Evolutionary conservation across 1,139 yeast species (phyloP).

Genomic region (Pichia sp.): DNA sequence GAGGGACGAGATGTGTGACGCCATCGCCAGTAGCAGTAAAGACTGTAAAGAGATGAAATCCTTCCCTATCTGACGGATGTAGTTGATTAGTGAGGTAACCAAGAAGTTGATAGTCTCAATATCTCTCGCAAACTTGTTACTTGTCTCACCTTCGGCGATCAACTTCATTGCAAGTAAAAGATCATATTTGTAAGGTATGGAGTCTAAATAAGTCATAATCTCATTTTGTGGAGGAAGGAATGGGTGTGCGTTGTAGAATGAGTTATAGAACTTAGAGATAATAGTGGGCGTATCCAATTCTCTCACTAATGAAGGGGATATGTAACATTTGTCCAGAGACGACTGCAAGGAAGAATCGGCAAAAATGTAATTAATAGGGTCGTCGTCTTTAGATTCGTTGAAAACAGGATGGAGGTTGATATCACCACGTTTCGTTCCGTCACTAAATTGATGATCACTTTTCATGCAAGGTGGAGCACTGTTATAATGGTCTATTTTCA

Average conservation of each 20-base stretch:
- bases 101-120: slow-evolving; percentile 32
- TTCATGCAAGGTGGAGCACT: slow-evolving; percentile 22
- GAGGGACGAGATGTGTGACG: slow-evolving; percentile 41
- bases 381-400: slow-evolving; percentile 23
- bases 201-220: slow-evolving; percentile 27
- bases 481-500: slow-evolving; percentile 19
- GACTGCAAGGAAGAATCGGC: slow-evolving; percentile 13
- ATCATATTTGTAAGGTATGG: slow-evolving; percentile 32
- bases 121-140: slow-evolving; percentile 28
- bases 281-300: slow-evolving; percentile 25
- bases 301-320: slow-evolving; percentile 23
- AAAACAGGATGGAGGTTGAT: slow-evolving; percentile 26
- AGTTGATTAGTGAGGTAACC: slow-evolving; percentile 31
- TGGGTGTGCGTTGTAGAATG: slow-evolving; percentile 39
- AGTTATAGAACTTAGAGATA: slow-evolving; percentile 31
- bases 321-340: slow-evolving; percentile 21
- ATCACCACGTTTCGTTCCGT: slow-evolving; percentile 1
- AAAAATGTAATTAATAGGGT: slow-evolving; percentile 19
- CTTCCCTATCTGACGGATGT: slow-evolving; percentile 31
- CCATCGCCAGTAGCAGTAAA: slow-evolving; percentile 32
- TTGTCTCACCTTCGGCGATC: slow-evolving; percentile 39
- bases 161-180: slow-evolving; percentile 38
- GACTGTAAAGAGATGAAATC: slow-evolving; percentile 40
- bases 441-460: not conserved
- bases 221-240: slow-evolving; percentile 34